These are phyloP conservation scores for Lactifluus pinguis DNA, from an alignment of 768 basidiomycete genomes.

Conservation along the genomic window DNA sequence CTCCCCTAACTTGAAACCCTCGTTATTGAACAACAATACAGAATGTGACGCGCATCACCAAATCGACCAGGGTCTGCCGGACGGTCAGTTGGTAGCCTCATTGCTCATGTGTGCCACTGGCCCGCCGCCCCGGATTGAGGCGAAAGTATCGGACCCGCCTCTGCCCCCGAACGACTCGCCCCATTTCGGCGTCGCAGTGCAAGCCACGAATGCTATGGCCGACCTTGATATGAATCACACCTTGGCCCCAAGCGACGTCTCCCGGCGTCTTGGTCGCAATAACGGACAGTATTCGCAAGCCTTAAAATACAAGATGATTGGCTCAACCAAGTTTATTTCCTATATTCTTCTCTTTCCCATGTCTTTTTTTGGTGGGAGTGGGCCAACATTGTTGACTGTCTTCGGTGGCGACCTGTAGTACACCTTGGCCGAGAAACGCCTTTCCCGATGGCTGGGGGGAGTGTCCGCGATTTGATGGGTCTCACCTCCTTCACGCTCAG, in stretches of 20 bases:
- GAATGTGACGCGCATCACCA: slow-evolving; percentile 43
- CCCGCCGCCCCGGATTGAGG: slow-evolving; percentile 29
- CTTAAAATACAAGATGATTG: slow-evolving; percentile 49
- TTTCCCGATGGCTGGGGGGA: slow-evolving; percentile 62
- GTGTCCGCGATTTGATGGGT: slow-evolving; percentile 42
- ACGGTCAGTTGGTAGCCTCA: slow-evolving; percentile 39
- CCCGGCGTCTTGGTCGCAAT: slow-evolving; percentile 37
- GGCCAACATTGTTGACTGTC: slow-evolving; percentile 52
- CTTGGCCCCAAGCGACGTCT: slow-evolving; percentile 52
- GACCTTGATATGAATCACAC: slow-evolving; percentile 19
- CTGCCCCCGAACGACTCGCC: slow-evolving; percentile 7
- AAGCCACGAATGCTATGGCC: neutral
- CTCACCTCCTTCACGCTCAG: slow-evolving; percentile 54
- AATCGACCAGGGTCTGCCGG: slow-evolving; percentile 47
- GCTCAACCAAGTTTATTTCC: slow-evolving; percentile 51
- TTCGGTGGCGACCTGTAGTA: slow-evolving; percentile 60
- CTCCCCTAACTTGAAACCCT: too few species aligned
- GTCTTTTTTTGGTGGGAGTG: slow-evolving; percentile 24
- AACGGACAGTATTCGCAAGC: slow-evolving; percentile 52
- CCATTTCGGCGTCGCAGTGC: slow-evolving; percentile 1
- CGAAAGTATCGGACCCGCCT: neutral
- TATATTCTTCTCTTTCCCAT: neutral
- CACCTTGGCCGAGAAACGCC: slow-evolving; percentile 54
- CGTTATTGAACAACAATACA: slow-evolving; percentile 20
- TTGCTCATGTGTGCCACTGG: slow-evolving; percentile 53